Percentiles rank a stretch among this genome's conserved stretches.
Evolutionary conservation across 2,329 filamentous ascomycete genomes (phyloP).

Genomic region (Talaromyces sp.): DNA sequence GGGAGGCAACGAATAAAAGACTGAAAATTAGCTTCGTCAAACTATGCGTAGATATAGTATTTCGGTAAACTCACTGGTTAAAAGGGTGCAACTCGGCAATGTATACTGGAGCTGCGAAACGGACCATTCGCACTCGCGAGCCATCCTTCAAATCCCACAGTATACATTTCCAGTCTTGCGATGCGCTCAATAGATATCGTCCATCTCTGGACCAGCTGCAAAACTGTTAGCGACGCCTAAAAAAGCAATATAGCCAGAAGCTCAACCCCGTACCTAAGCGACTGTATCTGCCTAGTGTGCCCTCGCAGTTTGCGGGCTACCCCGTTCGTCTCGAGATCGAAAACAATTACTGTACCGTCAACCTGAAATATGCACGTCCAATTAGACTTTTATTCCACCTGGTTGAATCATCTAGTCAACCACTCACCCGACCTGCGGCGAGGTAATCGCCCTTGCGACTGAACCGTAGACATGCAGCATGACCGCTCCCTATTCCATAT

Average conservation of each 20-base stretch:
- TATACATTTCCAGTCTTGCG: slow-evolving; percentile 94
- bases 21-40: slow-evolving; percentile 41
- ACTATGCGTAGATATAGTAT: no score
- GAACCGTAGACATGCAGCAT: slow-evolving; percentile 72
- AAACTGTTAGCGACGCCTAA: background rate
- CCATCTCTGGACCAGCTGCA: slow-evolving; percentile 84
- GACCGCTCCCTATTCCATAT: slow-evolving; percentile 52
- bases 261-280: slow-evolving; percentile 56
- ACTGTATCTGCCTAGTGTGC: slow-evolving; percentile 91
- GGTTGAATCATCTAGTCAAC: slow-evolving; percentile 1
- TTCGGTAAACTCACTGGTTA: slow-evolving; percentile 62
- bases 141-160: slow-evolving; percentile 85
- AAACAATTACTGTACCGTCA: slow-evolving; percentile 92
- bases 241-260: background rate
- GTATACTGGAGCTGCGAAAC: slow-evolving; percentile 90
- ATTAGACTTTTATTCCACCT: slow-evolving; percentile 4
- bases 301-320: slow-evolving; percentile 91
- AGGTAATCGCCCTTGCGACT: slow-evolving; percentile 92
- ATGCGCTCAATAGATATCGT: slow-evolving; percentile 84
- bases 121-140: slow-evolving; percentile 72
- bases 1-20: slow-evolving; percentile 79
- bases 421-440: slow-evolving; percentile 76
- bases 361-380: slow-evolving; percentile 41
- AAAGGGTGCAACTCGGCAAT: slow-evolving; percentile 92
- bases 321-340: slow-evolving; percentile 96